phyloP scores from a whole-genome alignment of 169 alveolate genomes.

The Plasmodium fragile region DNA sequence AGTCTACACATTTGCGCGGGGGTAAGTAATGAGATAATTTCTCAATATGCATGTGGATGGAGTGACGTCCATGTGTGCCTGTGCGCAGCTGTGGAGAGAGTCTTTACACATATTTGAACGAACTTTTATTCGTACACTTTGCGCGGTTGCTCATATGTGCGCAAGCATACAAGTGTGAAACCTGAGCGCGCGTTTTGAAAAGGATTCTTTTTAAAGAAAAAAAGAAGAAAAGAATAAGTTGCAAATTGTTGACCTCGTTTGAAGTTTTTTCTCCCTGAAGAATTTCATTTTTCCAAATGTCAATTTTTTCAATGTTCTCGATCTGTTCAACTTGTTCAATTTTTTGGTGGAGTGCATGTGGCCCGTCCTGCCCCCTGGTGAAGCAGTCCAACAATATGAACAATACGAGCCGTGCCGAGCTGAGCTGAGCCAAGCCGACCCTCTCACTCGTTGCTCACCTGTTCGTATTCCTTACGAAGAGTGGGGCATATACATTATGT shows the following conservation, averaged over 20 bases:
- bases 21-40: background rate
- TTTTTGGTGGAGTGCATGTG: background rate
- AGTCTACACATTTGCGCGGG: background rate
- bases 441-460: background rate
- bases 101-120: background rate
- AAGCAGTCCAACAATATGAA: background rate
- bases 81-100: background rate
- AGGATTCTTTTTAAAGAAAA: background rate
- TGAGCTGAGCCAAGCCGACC: background rate
- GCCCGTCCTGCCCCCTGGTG: background rate
- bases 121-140: background rate
- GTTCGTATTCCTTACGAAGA: background rate
- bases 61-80: background rate
- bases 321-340: background rate
- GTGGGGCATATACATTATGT: background rate
- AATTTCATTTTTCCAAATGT: background rate
- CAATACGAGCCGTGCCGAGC: background rate
- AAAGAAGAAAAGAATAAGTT: no score
- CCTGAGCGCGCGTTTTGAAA: background rate
- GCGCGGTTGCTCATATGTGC: background rate
- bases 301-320: background rate
- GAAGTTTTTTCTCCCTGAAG: background rate
- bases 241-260: background rate
- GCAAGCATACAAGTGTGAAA: background rate
- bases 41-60: background rate